phyloP scores from a whole-genome alignment of 164 flowering plant genomes.

The Platanus orientalis region DNA sequence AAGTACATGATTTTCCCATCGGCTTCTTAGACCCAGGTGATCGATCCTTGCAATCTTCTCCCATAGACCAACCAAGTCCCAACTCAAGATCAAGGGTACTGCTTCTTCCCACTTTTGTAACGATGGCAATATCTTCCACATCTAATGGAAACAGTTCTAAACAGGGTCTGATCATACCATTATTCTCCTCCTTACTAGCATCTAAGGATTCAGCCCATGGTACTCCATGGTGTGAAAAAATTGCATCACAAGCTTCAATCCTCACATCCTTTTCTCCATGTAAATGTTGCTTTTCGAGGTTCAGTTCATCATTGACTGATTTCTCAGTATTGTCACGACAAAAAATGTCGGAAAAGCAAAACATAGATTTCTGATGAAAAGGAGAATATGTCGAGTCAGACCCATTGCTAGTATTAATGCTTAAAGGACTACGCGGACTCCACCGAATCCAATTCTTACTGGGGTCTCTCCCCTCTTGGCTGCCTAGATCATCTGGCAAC shows the following conservation, averaged over 20 bases:
- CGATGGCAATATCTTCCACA: constrained; percentile 9
- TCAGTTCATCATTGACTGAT: constrained; percentile 1
- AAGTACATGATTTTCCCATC: not conserved
- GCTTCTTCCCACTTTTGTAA: constrained; percentile 3
- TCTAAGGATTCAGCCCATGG: not conserved
- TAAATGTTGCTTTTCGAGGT: not conserved
- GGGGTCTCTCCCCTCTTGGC: not conserved
- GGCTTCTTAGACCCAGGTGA: not conserved
- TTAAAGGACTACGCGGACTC: constrained; percentile 22
- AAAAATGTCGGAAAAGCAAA: not conserved
- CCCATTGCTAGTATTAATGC: constrained; percentile 13
- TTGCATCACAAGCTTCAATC: not conserved
- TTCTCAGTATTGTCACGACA: constrained; percentile 1
- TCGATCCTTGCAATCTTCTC: constrained; percentile 26
- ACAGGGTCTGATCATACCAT: not conserved
- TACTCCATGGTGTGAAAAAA: not conserved
- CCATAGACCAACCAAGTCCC: constrained; percentile 20
- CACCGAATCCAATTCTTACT: not conserved
- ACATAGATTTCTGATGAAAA: not conserved
- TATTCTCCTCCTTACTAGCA: not conserved
- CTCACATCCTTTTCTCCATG: too few species aligned
- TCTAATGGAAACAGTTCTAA: constrained; percentile 12
- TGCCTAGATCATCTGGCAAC: not conserved
- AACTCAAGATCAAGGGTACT: constrained; percentile 8
- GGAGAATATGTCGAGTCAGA: constrained; percentile 13